Evolutionary conservation across 2,329 filamentous ascomycete species (phyloP), one percentile per base, ranked within the genome.

Genomic region (Penicillium italicum): DNA sequence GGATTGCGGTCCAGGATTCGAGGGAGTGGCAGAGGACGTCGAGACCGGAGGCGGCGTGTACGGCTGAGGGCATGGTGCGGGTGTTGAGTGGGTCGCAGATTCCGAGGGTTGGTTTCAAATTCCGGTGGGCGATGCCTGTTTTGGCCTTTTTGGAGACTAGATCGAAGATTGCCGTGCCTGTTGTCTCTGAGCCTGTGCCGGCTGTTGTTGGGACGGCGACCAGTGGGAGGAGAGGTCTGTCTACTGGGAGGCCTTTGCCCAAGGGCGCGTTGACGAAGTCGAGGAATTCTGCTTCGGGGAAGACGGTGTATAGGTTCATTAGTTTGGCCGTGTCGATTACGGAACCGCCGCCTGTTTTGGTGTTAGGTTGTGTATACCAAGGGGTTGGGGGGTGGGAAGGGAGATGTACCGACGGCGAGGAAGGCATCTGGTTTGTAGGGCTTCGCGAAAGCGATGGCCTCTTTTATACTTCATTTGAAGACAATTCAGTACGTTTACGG

Each of bases 261-360:
- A 97, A 78, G 0, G 94, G 94, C 0, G 93, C 93, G 69, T 97
- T 97, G 73, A 99, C 94, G 66, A 99, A 99, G 79, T 99, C 93
- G 34, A 97, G 81, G 70, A 99, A 97, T 65, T 94, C 90, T 33
- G 93, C 93, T 8, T 97, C 89, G 0, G 92, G 92, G 70, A 91
- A 97, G 60, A 85, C 87, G 0, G 87, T 89, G 77, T 97, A 97
- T 0, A 99, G 82, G 70, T 99, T 99, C 92, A 99, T 97, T 54
- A 99, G 82, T 76, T 99, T 99, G 52, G 94, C 93, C 0, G 94
- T 99, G 75, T 99, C 94, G 64, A 99, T 99, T 62, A 97, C 94
- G 37, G 91, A 96, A 36, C 94, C 94, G 64, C 91, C 87, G 18
- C 83, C 74, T 76, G 33, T 24, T 52, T 12, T 38, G 6, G 11